Percentiles rank a stretch among this genome's conserved stretches.
Evolutionary conservation across 1,139 yeast species (phyloP).

Genomic region (Suhomyces terraborum): DNA sequence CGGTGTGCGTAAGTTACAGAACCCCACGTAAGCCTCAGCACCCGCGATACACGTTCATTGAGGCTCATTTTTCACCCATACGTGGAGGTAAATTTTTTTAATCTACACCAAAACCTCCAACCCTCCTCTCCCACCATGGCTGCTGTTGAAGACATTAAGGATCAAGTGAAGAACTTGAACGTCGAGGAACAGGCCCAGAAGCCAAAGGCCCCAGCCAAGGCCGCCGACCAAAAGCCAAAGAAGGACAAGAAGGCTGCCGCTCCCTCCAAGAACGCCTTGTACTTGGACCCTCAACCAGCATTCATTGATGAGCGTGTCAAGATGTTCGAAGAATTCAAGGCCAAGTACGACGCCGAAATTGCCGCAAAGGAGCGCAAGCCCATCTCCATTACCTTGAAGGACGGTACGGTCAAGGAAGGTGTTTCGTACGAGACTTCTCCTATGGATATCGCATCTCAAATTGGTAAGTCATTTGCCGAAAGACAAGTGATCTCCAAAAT

Average conservation of each 20-base stretch:
- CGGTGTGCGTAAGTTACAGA: constrained; percentile 5
- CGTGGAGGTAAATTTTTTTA: constrained; percentile 7
- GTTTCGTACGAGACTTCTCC: constrained; percentile 91
- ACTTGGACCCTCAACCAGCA: constrained; percentile 74
- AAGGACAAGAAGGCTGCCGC: constrained; percentile 34
- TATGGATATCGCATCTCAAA: constrained; percentile 75
- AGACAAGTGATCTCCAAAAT: constrained; percentile 91
- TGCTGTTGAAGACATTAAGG: constrained; percentile 33
- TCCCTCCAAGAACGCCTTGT: constrained; percentile 42
- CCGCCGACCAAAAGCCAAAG: too few species aligned
- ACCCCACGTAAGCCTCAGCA: constrained; percentile 6
- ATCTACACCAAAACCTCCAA: neutral
- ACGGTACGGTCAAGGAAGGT: constrained; percentile 79
- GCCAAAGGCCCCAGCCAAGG: constrained; percentile 23
- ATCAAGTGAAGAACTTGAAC: constrained; percentile 56
- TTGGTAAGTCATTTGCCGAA: constrained; percentile 81
- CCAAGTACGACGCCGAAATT: constrained; percentile 71
- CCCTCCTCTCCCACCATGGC: constrained; percentile 14
- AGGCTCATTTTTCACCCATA: neutral
- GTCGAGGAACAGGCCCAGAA: constrained; percentile 33
- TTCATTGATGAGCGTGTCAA: constrained; percentile 78
- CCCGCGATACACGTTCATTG: too few species aligned
- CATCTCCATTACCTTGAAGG: constrained; percentile 81
- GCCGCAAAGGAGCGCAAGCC: constrained; percentile 60
- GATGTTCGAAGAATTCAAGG: constrained; percentile 79